Percentiles rank a stretch among this genome's conserved stretches.
phyloP scores from a whole-genome alignment of 805 yeast genomes.

The Myxozyma vanderwaltii region DNA sequence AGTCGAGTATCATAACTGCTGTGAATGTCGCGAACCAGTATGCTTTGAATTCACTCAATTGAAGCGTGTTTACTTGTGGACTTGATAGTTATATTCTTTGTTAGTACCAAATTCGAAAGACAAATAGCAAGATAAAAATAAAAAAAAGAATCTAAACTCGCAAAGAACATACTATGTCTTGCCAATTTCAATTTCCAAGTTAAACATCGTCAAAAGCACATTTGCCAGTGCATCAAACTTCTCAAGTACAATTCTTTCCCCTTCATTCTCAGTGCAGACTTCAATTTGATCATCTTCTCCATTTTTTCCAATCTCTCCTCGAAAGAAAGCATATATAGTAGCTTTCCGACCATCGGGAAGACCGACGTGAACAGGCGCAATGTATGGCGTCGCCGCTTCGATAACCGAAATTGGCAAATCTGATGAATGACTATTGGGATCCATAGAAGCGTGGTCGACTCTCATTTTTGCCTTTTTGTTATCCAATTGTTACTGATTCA shows the following conservation, averaged over 20 bases:
- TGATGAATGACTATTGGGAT: not conserved
- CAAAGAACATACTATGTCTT: conserved; percentile 53
- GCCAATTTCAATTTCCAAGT: conserved; percentile 69
- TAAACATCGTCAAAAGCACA: conserved; percentile 49
- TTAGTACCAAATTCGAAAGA: too few relatives aligned
- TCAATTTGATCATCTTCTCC: not conserved
- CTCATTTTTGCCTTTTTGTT: not conserved
- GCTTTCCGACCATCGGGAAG: conserved; percentile 23
- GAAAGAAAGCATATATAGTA: conserved; percentile 19
- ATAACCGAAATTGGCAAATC: not conserved
- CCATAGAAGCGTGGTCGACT: conserved; percentile 13
- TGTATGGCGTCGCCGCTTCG: not conserved
- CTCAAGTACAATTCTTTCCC: not conserved
- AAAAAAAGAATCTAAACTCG: not conserved
- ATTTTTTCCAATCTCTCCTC: conserved; percentile 3
- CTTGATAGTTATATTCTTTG: too few relatives aligned
- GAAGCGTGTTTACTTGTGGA: conserved; percentile 51
- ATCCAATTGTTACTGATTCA: not conserved
- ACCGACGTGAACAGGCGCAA: conserved; percentile 11
- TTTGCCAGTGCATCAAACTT: conserved; percentile 1
- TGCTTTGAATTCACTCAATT: conserved; percentile 54
- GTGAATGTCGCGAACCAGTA: conserved; percentile 72
- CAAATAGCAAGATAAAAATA: too few relatives aligned
- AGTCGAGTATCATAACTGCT: conserved; percentile 59
- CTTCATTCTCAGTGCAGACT: not conserved